Percentiles rank a stretch among this genome's conserved stretches.
Conservation (phyloP, 2,329 filamentous ascomycete genomes). For the Penicillium sp. region DNA sequence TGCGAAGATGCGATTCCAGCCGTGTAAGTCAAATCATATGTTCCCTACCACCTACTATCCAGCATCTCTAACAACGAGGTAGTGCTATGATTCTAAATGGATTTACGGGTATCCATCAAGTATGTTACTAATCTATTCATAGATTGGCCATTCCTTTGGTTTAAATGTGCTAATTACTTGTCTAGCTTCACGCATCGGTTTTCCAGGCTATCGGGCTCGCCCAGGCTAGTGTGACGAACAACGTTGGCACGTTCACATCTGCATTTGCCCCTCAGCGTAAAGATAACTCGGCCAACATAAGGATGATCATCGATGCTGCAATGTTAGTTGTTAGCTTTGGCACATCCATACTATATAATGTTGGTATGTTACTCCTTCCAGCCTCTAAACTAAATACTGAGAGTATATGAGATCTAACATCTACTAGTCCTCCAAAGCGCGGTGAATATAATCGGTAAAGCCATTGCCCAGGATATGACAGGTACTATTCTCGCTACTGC, state of each 20-base stretch:
- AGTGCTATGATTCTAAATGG: neutral
- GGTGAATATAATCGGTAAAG: neutral
- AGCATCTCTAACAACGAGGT: neutral
- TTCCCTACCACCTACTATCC: neutral
- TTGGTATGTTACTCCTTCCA: neutral
- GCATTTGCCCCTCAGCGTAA: neutral
- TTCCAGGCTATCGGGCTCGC: neutral
- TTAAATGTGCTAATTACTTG: neutral
- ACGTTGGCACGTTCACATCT: neutral
- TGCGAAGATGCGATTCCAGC: neutral
- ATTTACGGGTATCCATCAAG: neutral
- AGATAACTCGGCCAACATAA: neutral
- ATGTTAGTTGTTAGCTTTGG: neutral
- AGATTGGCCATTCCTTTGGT: neutral
- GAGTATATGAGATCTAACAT: too few species aligned
- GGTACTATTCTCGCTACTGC: too few species aligned
- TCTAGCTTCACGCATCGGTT: neutral
- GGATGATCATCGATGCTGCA: neutral
- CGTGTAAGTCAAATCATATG: neutral
- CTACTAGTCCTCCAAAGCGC: neutral
- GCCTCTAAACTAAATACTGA: too few species aligned
- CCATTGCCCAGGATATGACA: too few species aligned
- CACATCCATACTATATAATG: neutral
- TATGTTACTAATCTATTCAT: neutral
- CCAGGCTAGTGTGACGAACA: neutral